phyloP scores from a whole-genome alignment of 331 rosid genomes.

The Quercus tomentella region DNA sequence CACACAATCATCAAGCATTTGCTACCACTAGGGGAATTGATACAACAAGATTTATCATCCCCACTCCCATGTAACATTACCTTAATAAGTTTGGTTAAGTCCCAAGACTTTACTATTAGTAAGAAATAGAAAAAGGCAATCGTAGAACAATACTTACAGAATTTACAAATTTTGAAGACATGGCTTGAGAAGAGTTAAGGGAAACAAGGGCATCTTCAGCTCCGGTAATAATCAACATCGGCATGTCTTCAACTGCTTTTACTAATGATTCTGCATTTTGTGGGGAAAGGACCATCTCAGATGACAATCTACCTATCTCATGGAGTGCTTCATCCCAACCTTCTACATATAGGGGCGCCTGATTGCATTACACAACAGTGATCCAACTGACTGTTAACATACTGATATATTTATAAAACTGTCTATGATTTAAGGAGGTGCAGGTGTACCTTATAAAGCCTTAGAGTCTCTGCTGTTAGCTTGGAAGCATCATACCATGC shows the following conservation, averaged over 20 bases:
- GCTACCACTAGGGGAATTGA: not conserved
- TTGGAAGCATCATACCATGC: slow-evolving; percentile 93
- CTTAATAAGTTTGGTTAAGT: not conserved
- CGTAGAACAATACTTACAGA: slow-evolving; percentile 53
- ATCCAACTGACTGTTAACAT: not conserved
- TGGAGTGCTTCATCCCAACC: slow-evolving; percentile 98
- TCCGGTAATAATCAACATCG: slow-evolving; percentile 80
- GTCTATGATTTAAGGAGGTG: not conserved
- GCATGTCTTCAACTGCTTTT: slow-evolving; percentile 59
- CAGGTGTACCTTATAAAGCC: slow-evolving; percentile 72
- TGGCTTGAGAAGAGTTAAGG: slow-evolving; percentile 63
- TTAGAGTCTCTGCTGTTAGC: slow-evolving; percentile 70
- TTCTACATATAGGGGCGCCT: slow-evolving; percentile 89
- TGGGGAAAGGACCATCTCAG: slow-evolving; percentile 54
- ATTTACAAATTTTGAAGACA: slow-evolving; percentile 84
- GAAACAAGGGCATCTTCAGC: slow-evolving; percentile 87
- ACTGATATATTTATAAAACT: not conserved
- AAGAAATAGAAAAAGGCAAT: not conserved
- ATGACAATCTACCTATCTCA: slow-evolving; percentile 89
- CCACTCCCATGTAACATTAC: not conserved
- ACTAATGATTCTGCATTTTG: slow-evolving; percentile 62
- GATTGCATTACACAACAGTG: slow-evolving; percentile 16
- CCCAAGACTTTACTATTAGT: not conserved
- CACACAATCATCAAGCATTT: no score
- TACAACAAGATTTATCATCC: not conserved